These are phyloP conservation scores for Blastocladiella emersonii DNA, from an alignment of 371 early-diverging fungal genomes.

Conservation along the genomic window DNA sequence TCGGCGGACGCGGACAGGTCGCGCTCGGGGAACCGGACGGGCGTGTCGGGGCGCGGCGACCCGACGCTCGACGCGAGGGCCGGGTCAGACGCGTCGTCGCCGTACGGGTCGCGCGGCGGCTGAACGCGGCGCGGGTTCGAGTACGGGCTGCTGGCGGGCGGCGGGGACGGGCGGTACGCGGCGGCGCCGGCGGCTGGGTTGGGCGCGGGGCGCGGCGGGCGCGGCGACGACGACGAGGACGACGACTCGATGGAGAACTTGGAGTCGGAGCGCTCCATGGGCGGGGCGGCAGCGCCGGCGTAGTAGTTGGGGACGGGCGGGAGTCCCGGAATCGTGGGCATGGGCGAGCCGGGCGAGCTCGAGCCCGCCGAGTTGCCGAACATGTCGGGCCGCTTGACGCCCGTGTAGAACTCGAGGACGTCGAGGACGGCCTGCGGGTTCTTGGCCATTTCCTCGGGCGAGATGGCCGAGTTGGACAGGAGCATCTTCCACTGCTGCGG, in stretches of 20 bases:
- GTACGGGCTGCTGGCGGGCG: not conserved
- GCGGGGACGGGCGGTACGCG: not conserved
- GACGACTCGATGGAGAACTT: not conserved
- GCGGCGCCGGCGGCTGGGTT: too few relatives aligned
- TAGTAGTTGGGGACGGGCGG: too few relatives aligned
- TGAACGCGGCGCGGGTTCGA: too few relatives aligned
- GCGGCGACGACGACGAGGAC: not conserved
- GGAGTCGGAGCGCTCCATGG: too few relatives aligned
- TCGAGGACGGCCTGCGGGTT: slow-evolving; percentile 94
- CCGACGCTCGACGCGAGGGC: too few relatives aligned
- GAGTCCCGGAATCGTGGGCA: too few relatives aligned
- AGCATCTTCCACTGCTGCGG: slow-evolving; percentile 87
- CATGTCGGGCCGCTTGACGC: slow-evolving; percentile 12
- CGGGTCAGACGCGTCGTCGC: too few relatives aligned
- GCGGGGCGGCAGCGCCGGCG: too few relatives aligned
- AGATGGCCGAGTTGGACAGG: slow-evolving; percentile 77
- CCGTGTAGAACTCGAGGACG: slow-evolving; percentile 91
- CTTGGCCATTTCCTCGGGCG: slow-evolving; percentile 86
- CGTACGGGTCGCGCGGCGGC: too few relatives aligned
- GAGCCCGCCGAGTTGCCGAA: too few relatives aligned
- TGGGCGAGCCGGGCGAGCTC: not conserved
- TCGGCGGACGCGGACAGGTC: not conserved
- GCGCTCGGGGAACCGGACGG: not conserved
- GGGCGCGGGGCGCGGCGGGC: too few relatives aligned
- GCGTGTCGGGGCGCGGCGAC: too few relatives aligned